Percentiles rank a stretch among this genome's conserved stretches.
These are phyloP conservation scores for Colletotrichum cuscutae DNA, from an alignment of 2,329 filamentous ascomycete genomes.

Conservation along the genomic window DNA sequence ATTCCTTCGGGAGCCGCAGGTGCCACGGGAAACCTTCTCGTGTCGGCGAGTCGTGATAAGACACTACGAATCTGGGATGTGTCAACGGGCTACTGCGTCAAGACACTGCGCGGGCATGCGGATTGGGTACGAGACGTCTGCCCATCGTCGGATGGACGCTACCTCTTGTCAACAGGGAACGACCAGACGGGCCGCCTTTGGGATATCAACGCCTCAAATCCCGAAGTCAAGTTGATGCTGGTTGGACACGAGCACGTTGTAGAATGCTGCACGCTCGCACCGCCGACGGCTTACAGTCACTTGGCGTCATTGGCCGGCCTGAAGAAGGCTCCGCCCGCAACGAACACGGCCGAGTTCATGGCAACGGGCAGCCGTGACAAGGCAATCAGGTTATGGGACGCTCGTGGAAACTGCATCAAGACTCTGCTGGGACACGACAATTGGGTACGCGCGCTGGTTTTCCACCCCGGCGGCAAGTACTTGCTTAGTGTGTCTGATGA, in stretches of 20 bases:
- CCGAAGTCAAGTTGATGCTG: conserved; percentile 82
- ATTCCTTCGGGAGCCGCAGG: conserved; percentile 85
- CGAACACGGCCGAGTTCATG: conserved; percentile 85
- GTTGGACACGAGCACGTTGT: conserved; percentile 88
- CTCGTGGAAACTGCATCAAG: conserved; percentile 84
- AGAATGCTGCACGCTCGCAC: conserved; percentile 89
- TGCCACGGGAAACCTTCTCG: conserved; percentile 82
- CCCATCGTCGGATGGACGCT: conserved; percentile 85
- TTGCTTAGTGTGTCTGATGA: conserved; percentile 88
- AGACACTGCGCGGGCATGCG: conserved; percentile 85
- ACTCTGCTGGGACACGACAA: conserved; percentile 91
- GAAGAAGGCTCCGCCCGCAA: conserved; percentile 81
- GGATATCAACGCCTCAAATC: conserved; percentile 77
- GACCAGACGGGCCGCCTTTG: conserved; percentile 86
- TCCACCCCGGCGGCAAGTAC: conserved; percentile 93
- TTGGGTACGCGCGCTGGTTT: conserved; percentile 87
- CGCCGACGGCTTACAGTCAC: conserved; percentile 80
- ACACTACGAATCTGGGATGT: conserved; percentile 92
- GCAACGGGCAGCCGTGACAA: conserved; percentile 93
- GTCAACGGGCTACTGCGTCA: conserved; percentile 90
- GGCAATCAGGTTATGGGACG: conserved; percentile 89
- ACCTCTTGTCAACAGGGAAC: conserved; percentile 83
- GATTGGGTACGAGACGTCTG: conserved; percentile 93
- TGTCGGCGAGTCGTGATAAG: conserved; percentile 87
- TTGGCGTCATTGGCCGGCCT: conserved; percentile 81